Base-by-base conservation (phyloP, 1,284 basidiomycete genomes). In the Ceraceosorus guamensis region DNA sequence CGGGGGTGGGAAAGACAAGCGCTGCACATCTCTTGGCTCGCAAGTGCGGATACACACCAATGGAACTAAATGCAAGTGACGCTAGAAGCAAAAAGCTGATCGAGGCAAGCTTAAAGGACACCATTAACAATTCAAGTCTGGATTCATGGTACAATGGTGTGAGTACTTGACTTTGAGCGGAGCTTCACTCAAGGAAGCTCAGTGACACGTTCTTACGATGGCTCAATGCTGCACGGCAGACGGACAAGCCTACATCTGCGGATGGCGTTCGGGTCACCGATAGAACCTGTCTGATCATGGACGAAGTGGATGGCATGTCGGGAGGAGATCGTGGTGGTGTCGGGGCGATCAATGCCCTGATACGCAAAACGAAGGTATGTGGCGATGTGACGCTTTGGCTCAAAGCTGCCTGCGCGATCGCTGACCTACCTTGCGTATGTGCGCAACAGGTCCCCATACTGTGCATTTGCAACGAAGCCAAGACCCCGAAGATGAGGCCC, bases 241-340 rank as follows among this genome's bases (percentile, higher is more conserved):
- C 43, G 32, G 18, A 24, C 18, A 58, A 48, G 61, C 10, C 7
- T 24, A 8, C 48, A 32, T 50, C 46, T 58, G 10, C 60, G 46
- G 35, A 50, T 6, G 51, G 46, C 16, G 47, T 46, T 16, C 63
- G 85, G 10, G 84, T 96, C 60, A 89, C 87, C 0, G 84, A 88
- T 64, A 84, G 82, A 68, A 85, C 88, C 0, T 90, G 91, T 63
- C 79, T 98, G 46, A 97, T 98, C 76, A 96, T 99, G 91, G 95
- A 99, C 74, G 95, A 99, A 77, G 93, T 98, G 0, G 93, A 99
- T 68, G 93, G 95, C 6, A 98, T 98, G 91, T 95, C 91, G 5
- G 89, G 89, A 2, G 93, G 93, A 31, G 95, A 99, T 77, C 83
- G 93, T 51, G 93, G 95, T 18, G 93, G 93, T 61, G 87, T 97